phyloP scores from a whole-genome alignment of 2,329 filamentous ascomycete genomes.

The Phialophora verrucosa region DNA sequence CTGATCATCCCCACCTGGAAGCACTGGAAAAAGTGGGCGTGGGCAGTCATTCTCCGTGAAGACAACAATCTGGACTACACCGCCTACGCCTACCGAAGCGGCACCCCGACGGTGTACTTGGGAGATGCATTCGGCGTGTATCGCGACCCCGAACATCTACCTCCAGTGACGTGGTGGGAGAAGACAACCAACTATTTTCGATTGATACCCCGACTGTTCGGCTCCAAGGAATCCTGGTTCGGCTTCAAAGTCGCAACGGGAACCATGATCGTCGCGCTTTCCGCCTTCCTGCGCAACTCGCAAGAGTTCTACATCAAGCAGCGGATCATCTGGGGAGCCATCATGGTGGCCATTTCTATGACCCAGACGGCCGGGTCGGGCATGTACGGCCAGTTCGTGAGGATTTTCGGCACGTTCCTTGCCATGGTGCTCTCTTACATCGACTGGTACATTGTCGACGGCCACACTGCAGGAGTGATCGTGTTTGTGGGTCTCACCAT shows the following conservation, averaged over 20 bases:
- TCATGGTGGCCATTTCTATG: conserved; percentile 76
- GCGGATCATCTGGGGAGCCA: conserved; percentile 78
- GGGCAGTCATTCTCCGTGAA: conserved; percentile 61
- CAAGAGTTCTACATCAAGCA: conserved; percentile 72
- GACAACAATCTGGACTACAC: conserved; percentile 59
- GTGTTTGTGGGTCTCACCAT: conserved; percentile 55
- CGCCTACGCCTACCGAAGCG: conserved; percentile 57
- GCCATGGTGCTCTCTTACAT: conserved; percentile 70
- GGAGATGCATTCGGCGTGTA: conserved; percentile 58
- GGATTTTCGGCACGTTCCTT: conserved; percentile 68
- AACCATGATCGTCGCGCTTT: conserved; percentile 72
- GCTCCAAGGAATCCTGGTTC: conserved; percentile 70
- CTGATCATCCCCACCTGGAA: conserved; percentile 68
- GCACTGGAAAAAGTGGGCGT: conserved; percentile 67
- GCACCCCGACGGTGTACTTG: conserved; percentile 61
- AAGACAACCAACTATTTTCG: conserved; percentile 67
- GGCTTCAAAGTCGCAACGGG: conserved; percentile 74
- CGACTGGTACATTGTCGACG: conserved; percentile 77
- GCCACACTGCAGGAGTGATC: conserved; percentile 66
- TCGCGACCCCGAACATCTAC: conserved; percentile 76
- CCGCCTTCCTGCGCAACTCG: conserved; percentile 68
- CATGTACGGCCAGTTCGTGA: conserved; percentile 72
- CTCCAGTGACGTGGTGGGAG: conserved; percentile 65
- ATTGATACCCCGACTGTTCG: conserved; percentile 66
- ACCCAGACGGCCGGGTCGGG: conserved; percentile 71